Conservation (phyloP, 306 rosid genomes). For the Cucurbita pepo region DNA sequence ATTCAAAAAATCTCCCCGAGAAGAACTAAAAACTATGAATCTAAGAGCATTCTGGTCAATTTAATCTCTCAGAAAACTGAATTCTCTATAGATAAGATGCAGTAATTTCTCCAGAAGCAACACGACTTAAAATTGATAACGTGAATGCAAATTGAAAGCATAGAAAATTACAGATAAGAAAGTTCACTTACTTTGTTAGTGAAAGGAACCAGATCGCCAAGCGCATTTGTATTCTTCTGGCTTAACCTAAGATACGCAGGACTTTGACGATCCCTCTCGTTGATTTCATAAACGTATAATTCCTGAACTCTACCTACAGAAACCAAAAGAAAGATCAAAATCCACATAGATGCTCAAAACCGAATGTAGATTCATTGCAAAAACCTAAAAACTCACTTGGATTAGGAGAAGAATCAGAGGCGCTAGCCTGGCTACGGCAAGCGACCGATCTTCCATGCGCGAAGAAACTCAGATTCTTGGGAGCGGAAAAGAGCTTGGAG, state of each 20-base stretch:
- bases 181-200: constrained; percentile 39
- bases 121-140: not conserved
- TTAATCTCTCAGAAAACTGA: not conserved
- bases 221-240: constrained; percentile 40
- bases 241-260: constrained; percentile 53
- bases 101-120: not conserved
- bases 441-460: constrained; percentile 17
- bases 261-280: constrained; percentile 57
- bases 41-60: not conserved
- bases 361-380: not conserved
- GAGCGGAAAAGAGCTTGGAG: constrained; percentile 16
- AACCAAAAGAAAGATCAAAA: not conserved
- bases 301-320: constrained; percentile 44
- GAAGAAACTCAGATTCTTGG: constrained; percentile 2
- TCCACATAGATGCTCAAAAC: not conserved
- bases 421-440: constrained; percentile 25
- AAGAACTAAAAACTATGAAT: not conserved
- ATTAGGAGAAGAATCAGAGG: constrained; percentile 20
- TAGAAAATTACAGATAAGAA: not conserved
- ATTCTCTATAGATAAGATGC: not conserved
- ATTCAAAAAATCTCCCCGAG: not conserved
- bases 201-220: constrained; percentile 62
- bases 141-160: not conserved
- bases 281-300: constrained; percentile 48
- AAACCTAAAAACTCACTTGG: not conserved